Conservation (phyloP, 805 yeast species). For the Pichia membranifaciens region DNA sequence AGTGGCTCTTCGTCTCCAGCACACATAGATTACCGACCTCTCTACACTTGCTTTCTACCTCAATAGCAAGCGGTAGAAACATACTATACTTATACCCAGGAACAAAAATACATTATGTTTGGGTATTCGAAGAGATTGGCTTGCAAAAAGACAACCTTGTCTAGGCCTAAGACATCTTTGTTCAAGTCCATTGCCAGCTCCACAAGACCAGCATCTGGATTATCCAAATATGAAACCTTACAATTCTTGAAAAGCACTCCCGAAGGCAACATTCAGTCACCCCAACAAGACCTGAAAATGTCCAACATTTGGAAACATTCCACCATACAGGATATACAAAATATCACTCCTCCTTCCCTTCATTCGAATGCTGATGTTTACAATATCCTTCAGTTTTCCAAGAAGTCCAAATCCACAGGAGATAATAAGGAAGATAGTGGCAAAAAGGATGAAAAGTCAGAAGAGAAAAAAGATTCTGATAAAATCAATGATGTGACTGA, state of each 20-base stretch:
- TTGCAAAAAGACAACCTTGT: constrained; percentile 1
- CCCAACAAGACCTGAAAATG: background rate
- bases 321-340: background rate
- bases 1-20: no score
- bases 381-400: background rate
- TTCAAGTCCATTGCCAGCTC: background rate
- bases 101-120: constrained; percentile 5
- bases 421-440: constrained; percentile 11
- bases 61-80: no score
- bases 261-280: background rate
- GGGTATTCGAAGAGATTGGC: constrained; percentile 7
- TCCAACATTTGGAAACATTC: constrained; percentile 1
- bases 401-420: constrained; percentile 3
- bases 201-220: constrained; percentile 9
- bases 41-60: no score
- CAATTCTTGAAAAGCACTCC: background rate
- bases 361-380: no score
- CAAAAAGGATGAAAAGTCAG: constrained; percentile 11
- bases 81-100: no score
- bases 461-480: constrained; percentile 1
- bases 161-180: background rate
- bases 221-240: constrained; percentile 2
- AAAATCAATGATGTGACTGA: constrained; percentile 1
- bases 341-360: background rate
- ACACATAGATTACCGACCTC: no score